Conservation (phyloP, 139 green algal genomes). For the Chlamydomonas schloesseri region DNA sequence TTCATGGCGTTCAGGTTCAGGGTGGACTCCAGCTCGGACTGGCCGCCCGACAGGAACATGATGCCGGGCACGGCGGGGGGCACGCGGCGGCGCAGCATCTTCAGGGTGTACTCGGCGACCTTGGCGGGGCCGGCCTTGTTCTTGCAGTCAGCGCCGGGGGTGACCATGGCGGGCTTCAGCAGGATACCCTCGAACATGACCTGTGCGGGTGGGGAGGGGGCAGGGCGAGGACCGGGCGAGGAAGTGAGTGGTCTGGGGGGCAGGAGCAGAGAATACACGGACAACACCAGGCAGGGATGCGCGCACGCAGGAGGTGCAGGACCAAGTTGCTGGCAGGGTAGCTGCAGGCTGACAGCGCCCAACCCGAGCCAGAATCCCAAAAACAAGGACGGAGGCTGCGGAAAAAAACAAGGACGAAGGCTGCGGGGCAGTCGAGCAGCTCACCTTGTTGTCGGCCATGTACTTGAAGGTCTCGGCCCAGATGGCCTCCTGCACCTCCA, state of each 20-base stretch:
- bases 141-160: conserved; percentile 93
- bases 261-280: too few relatives aligned
- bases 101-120: conserved; percentile 95
- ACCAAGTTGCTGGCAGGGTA: too few relatives aligned
- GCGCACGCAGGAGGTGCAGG: too few relatives aligned
- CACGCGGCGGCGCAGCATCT: conserved; percentile 95
- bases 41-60: conserved; percentile 99
- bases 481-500: conserved; percentile 86
- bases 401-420: too few relatives aligned
- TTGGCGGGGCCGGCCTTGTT: conserved; percentile 81
- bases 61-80: conserved; percentile 98
- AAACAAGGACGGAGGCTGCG: too few relatives aligned
- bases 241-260: too few relatives aligned
- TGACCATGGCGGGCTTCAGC: conserved; percentile 99
- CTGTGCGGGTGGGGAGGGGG: conserved; percentile 33
- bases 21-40: conserved; percentile 99
- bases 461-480: conserved; percentile 99
- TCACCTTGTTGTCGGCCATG: conserved; percentile 78
- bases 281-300: too few relatives aligned
- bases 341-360: too few relatives aligned
- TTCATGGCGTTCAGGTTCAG: conserved; percentile 99
- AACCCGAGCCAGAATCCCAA: too few relatives aligned
- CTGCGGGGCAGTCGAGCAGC: too few relatives aligned
- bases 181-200: conserved; percentile 99
- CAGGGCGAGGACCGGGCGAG: conserved; percentile 48